Conservation (phyloP, 352 stramenopile species). For the Phytopythium cucurbitacearum region DNA sequence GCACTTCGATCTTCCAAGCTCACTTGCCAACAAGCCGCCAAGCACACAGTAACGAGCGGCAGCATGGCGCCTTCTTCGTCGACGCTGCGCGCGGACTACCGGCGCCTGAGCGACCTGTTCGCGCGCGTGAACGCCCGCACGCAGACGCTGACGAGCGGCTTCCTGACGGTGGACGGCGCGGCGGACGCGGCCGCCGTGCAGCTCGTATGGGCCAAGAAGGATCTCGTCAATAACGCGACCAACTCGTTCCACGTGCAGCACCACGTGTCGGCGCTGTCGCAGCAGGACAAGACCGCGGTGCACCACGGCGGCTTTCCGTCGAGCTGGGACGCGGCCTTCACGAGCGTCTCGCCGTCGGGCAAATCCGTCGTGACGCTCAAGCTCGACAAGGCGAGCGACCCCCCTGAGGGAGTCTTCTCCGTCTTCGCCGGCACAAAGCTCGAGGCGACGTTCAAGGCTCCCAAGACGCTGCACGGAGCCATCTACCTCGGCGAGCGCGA, state of each 20-base stretch:
- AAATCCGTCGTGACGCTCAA: slow-evolving; percentile 54
- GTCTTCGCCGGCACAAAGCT: slow-evolving; percentile 41
- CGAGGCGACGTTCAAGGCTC: slow-evolving; percentile 48
- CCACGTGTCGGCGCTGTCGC: slow-evolving; percentile 26
- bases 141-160: slow-evolving; percentile 46
- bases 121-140: slow-evolving; percentile 35
- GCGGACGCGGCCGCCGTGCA: slow-evolving; percentile 29
- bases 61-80: too few relatives aligned
- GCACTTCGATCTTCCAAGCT: too few relatives aligned
- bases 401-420: slow-evolving; percentile 43
- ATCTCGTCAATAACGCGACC: slow-evolving; percentile 49
- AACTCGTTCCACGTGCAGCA: slow-evolving; percentile 56
- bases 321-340: slow-evolving; percentile 31
- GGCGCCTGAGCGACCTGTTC: slow-evolving; percentile 41
- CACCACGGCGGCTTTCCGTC: slow-evolving; percentile 30
- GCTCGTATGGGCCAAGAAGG: slow-evolving; percentile 55
- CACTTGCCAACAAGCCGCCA: too few relatives aligned
- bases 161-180: slow-evolving; percentile 22
- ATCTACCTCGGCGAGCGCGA: slow-evolving; percentile 73
- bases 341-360: slow-evolving; percentile 52
- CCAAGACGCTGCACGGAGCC: slow-evolving; percentile 61
- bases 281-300: slow-evolving; percentile 15
- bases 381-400: slow-evolving; percentile 33
- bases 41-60: too few relatives aligned
- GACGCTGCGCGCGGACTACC: neutral